phyloP scores from a whole-genome alignment of 345 rosid species.

The Schrenkiella parvula region DNA sequence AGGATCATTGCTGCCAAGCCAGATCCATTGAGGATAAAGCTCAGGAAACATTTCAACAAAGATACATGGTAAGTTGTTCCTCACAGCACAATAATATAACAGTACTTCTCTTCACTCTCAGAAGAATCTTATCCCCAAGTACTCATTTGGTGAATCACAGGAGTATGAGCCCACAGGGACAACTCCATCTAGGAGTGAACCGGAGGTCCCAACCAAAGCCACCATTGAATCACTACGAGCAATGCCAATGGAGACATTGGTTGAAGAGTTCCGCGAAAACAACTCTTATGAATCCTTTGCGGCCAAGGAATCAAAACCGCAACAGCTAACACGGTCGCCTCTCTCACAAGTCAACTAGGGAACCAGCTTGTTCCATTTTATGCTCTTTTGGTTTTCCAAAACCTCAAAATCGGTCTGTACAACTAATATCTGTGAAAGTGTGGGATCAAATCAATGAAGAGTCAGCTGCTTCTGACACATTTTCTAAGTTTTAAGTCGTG shows the following conservation, averaged over 20 bases:
- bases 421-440: slow-evolving; percentile 17
- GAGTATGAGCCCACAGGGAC: slow-evolving; percentile 81
- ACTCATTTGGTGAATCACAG: slow-evolving; percentile 35
- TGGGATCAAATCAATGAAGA: slow-evolving; percentile 20
- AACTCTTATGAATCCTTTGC: slow-evolving; percentile 78
- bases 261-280: slow-evolving; percentile 76
- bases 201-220: slow-evolving; percentile 70
- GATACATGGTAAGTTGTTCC: slow-evolving; percentile 52
- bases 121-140: neutral
- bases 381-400: neutral
- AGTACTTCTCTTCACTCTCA: neutral
- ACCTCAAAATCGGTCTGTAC: neutral
- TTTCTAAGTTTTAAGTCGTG: neutral
- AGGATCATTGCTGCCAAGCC: slow-evolving; percentile 62
- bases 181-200: slow-evolving; percentile 68
- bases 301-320: slow-evolving; percentile 64
- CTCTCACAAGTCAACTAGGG: slow-evolving; percentile 69
- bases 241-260: slow-evolving; percentile 71
- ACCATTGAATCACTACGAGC: slow-evolving; percentile 77
- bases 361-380: slow-evolving; percentile 15
- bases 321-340: slow-evolving; percentile 84
- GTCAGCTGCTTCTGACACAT: slow-evolving; percentile 26
- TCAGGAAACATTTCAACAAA: slow-evolving; percentile 66
- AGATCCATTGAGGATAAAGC: slow-evolving; percentile 52
- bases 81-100: neutral